Evolutionary conservation across 345 rosid species (phyloP), one percentile per base, ranked within the genome.

Genomic region (Brassica nigra): DNA sequence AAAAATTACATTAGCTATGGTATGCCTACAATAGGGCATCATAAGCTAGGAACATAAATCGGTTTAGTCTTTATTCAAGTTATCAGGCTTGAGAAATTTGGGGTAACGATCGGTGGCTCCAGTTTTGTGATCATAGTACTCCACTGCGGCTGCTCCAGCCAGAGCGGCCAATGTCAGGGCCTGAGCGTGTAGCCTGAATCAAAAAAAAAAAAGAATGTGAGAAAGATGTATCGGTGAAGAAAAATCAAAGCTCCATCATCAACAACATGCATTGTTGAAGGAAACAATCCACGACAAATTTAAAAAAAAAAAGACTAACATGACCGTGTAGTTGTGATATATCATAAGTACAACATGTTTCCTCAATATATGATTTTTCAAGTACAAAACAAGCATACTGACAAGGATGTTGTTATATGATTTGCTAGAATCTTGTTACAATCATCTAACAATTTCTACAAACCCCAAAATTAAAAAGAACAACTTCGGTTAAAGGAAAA

Each of bases 71-170:
- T 90, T 86, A 59, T 78, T 49, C 69, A 78, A 83, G 37, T 81
- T 81, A 8, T 86, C 86, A 15, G 80, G 81, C 18, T 88, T 89
- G 65, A 88, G 75, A 81, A 70, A 85, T 29, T 86, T 87, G 0
- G 95, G 82, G 54, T 86, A 89, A 2, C 84, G 85, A 4, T 90
- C 91, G 83, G 92, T 84, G 2, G 80, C 62, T 74, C 87, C 90
- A 12, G 83, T 39, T 58, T 85, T 87, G 76, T 87, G 98, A 68
- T 95, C 99, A 23, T 88, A 89, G 86, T 87, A 93, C 83, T 95
- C 99, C 0, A 90, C 98, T 12, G 81, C 83, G 0, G 97, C 99
- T 78, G 97, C 98, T 67, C 99, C 99, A 31, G 91, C 97, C 4
- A 95, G 79, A 7, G 99, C 98, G 9, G 93, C 97, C 67, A 95